Base-by-base conservation (phyloP, 2,329 filamentous ascomycete genomes). In the Knoxdaviesia proteae region DNA sequence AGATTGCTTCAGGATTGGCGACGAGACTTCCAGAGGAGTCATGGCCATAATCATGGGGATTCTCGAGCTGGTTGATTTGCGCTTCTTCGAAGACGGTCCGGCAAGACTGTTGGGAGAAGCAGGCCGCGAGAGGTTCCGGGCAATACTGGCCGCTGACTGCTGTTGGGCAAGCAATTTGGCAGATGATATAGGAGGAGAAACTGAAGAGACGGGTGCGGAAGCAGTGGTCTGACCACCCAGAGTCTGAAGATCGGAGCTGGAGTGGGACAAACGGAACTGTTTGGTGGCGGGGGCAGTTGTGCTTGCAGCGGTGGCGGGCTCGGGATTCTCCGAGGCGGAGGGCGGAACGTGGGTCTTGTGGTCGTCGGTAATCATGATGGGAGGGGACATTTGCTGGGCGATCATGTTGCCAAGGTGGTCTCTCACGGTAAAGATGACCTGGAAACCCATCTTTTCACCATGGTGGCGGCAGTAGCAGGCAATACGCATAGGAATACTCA, bases 391-490 rank as follows among this genome's bases (percentile, higher is more conserved):
- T 42, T 77, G 75, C 59, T 98, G 88, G 6, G 84, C 82, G 38
- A 96, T 64, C 33, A 94, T 63, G 38, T 76, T 75, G 51, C 78
- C 81, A 48, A 74, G 64, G 53, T 74, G 74, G 58, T 94, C 84
- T 55, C 87, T 93, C 53, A 98, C 69, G 1, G 88, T 96, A 59
- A 96, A 93, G 48, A 98, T 93, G 52, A 96, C 86, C 48, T 71
- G 68, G 60, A 94, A 98, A 2, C 88, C 88, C 50, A 80, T 66
- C 62, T 96, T 96, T 61, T 96, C 90, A 46, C 80, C 77, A 52
- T 96, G 88, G 56, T 98, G 88, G 20, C 88, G 77, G 60, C 88
- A 96, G 60, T 96, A 98, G 58, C 88, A 98, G 30, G 87, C 84
- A 52, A 98, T 94, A 7, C 88, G 79, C 87, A 96, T 94, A 0